A percentile compares a stretch with the other conserved stretches of the same genome.
phyloP scores from a whole-genome alignment of 106 monocot genomes.

The Alisma plantagoaquatica region DNA sequence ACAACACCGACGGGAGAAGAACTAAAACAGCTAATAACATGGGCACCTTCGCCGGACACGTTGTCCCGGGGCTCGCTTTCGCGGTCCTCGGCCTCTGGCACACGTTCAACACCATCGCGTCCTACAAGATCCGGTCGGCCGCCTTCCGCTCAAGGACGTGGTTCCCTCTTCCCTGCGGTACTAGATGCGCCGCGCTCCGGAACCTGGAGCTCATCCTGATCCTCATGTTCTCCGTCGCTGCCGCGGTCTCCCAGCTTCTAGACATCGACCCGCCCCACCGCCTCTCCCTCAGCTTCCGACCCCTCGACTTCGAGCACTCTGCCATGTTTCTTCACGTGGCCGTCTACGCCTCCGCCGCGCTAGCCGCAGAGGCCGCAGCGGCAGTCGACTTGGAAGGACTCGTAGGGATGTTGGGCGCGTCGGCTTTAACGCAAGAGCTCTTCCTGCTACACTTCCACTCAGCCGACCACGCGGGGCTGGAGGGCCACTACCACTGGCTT shows the following conservation, averaged over 20 bases:
- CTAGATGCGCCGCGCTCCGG: conserved; percentile 17
- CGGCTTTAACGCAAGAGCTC: conserved; percentile 59
- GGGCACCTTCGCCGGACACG: conserved; percentile 65
- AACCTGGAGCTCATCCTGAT: conserved; percentile 44
- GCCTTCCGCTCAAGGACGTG: conserved; percentile 30
- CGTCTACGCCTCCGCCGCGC: conserved; percentile 31
- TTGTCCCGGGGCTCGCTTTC: conserved; percentile 53
- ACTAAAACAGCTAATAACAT: no score
- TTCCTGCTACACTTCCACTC: conserved; percentile 69
- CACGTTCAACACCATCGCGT: conserved; percentile 31
- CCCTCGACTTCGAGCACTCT: conserved; percentile 39
- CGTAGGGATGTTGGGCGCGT: conserved; percentile 31
- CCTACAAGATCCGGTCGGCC: conserved; percentile 24
- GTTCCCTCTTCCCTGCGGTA: conserved; percentile 47
- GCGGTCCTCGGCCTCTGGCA: conserved; percentile 74
- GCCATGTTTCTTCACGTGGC: conserved; percentile 47
- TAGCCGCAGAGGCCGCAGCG: conserved; percentile 20
- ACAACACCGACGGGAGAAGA: no score
- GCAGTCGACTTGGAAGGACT: conserved; percentile 8
- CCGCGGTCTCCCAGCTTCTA: conserved; percentile 19
- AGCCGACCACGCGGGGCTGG: conserved; percentile 50
- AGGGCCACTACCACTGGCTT: conserved; percentile 80
- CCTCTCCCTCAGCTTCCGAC: conserved; percentile 16
- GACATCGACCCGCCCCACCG: conserved; percentile 18
- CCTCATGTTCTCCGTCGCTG: conserved; percentile 32